Evolutionary conservation across 768 basidiomycete species (phyloP), one percentile per base, ranked within the genome.

Genomic region (Candolleomyces eurysporus): DNA sequence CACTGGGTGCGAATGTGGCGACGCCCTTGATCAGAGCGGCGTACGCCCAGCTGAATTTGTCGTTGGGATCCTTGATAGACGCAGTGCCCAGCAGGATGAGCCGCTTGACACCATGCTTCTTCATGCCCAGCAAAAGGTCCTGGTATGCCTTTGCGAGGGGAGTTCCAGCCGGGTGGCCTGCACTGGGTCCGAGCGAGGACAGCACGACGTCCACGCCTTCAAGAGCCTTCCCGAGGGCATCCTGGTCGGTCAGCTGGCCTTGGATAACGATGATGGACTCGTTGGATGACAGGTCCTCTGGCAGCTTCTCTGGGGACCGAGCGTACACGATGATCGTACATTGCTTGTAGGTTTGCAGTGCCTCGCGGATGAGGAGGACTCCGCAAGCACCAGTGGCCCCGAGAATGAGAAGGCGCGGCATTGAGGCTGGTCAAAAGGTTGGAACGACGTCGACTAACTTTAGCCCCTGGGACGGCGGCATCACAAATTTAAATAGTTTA

Each of bases 321-420:
- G 82, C 88, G 59, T 84, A 90, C 58, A 91, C 64, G 61, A 90
- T 76, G 63, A 91, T 65, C 4, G 78, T 75, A 64, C 71, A 67
- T 5, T 72, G 68, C 7, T 75, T 68, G 48, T 74, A 73, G 21
- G 73, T 72, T 17, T 73, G 67, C 17, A 91, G 79, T 5, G 79
- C 74, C 66, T 87, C 81, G 56, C 84, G 79, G 60, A 86, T 78
- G 61, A 91, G 76, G 17, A 81, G 78, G 49, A 82, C 71, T 53
- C 90, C 90, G 40, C 73, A 72, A 14, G 84, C 79, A 1, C 90
- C 89, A 3, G 90, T 92, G 22, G 80, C 86, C 17, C 90, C 90
- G n/a, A 92, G 78, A 61, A 91, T 76, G 58, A 91, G 77, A 60
- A 90, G 66, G 26, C 78, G 85, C 83, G 70, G 65, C 57, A 22